phyloP scores from a whole-genome alignment of 2,329 filamentous ascomycete genomes.

The Xylariaceae sp. region DNA sequence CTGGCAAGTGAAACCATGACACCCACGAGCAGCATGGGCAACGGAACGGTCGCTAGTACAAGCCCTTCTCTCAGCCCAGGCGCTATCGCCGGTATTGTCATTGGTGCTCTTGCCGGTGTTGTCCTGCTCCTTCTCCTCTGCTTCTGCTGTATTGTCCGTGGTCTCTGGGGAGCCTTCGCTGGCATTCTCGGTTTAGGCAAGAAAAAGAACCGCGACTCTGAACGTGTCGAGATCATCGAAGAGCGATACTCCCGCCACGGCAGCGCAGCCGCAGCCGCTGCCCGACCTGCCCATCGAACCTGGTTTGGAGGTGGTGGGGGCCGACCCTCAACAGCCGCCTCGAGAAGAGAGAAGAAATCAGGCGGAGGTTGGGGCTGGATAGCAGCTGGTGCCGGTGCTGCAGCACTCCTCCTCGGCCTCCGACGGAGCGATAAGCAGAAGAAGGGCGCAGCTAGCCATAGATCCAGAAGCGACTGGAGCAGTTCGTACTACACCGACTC shows the following conservation, averaged over 20 bases:
- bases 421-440: slow-evolving; percentile 47
- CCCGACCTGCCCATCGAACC: slow-evolving; percentile 52
- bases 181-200: slow-evolving; percentile 58
- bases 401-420: slow-evolving; percentile 56
- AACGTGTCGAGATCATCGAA: slow-evolving; percentile 60
- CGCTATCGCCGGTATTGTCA: slow-evolving; percentile 78
- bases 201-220: slow-evolving; percentile 46
- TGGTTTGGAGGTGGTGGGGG: slow-evolving; percentile 55
- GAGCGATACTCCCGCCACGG: slow-evolving; percentile 57
- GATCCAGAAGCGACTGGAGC: slow-evolving; percentile 39
- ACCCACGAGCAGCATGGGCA: slow-evolving; percentile 45
- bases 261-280: slow-evolving; percentile 41
- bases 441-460: slow-evolving; percentile 23
- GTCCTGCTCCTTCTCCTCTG: slow-evolving; percentile 67
- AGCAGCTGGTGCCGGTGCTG: slow-evolving; percentile 49
- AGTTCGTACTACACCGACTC: slow-evolving; percentile 55
- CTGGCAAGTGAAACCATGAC: slow-evolving; percentile 47
- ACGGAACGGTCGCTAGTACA: slow-evolving; percentile 37
- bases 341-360: slow-evolving; percentile 50
- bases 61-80: slow-evolving; percentile 59
- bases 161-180: slow-evolving; percentile 57
- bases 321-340: slow-evolving; percentile 37
- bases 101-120: slow-evolving; percentile 67
- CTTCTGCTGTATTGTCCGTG: slow-evolving; percentile 69
- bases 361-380: slow-evolving; percentile 49